Percentiles rank a stretch among this genome's conserved stretches.
phyloP scores from a whole-genome alignment of 2,329 filamentous ascomycete genomes.

The Neofusicoccum umdonicola region DNA sequence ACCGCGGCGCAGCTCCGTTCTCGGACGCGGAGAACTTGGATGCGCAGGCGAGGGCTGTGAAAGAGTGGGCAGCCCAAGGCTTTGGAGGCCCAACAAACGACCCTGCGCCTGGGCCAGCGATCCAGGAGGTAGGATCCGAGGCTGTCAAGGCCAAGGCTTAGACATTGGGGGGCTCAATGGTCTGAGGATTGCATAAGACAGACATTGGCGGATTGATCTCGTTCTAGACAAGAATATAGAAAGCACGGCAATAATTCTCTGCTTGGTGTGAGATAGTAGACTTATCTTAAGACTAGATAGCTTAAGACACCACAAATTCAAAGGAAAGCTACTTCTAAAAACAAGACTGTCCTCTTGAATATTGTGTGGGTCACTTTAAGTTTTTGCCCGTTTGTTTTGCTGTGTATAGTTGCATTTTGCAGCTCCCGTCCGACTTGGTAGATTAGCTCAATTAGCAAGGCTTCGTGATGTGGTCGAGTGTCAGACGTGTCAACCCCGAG shows the following conservation, averaged over 20 bases:
- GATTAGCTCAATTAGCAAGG: no score
- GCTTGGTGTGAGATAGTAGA: not conserved
- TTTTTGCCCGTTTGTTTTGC: no score
- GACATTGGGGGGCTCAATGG: not conserved
- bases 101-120: not conserved
- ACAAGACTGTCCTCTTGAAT: no score
- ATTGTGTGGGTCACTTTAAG: no score
- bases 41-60: slow-evolving; percentile 6
- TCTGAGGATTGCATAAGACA: not conserved
- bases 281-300: not conserved
- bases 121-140: not conserved
- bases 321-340: no score
- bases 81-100: not conserved
- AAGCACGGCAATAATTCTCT: not conserved
- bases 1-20: slow-evolving; percentile 15
- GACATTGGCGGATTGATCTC: not conserved
- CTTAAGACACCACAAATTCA: no score
- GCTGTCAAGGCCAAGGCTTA: not conserved
- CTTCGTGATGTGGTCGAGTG: no score
- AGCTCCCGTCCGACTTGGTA: no score
- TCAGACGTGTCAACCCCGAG: no score
- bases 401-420: no score
- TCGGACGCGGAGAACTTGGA: slow-evolving; percentile 15
- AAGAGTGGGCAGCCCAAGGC: not conserved
- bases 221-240: not conserved